Evolutionary conservation across 2,329 filamentous ascomycete species (phyloP).

Genomic region (Claviceps sp.): DNA sequence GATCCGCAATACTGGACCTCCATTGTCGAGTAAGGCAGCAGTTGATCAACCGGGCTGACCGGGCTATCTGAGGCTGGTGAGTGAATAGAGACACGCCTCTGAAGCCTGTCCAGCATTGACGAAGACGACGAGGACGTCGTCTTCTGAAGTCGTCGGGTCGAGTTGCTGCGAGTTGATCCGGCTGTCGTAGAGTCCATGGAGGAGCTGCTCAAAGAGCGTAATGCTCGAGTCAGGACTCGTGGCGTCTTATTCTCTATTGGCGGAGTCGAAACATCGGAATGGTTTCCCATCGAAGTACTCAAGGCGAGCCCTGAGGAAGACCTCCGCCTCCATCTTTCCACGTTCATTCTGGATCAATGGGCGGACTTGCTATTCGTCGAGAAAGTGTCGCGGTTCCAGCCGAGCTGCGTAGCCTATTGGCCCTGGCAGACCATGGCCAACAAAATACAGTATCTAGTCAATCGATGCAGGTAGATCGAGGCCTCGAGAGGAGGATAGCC

Average conservation of each 20-base stretch:
- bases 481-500: background rate
- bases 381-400: background rate
- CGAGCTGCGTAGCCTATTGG: background rate
- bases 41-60: constrained; percentile 16
- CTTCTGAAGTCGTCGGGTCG: constrained; percentile 23
- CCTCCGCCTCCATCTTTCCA: constrained; percentile 23
- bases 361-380: background rate
- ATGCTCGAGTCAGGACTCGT: constrained; percentile 21
- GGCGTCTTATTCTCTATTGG: constrained; percentile 21
- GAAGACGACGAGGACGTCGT: constrained; percentile 23
- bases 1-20: constrained; percentile 30
- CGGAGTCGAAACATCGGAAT: constrained; percentile 10
- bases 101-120: constrained; percentile 28
- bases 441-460: background rate
- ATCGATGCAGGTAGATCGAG: background rate
- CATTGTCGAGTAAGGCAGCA: constrained; percentile 21
- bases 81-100: constrained; percentile 26
- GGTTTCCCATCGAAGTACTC: constrained; percentile 9
- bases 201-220: constrained; percentile 27
- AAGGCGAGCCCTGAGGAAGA: constrained; percentile 18
- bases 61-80: constrained; percentile 20
- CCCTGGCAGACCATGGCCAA: constrained; percentile 5
- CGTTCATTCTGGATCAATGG: constrained; percentile 13
- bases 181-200: constrained; percentile 26
- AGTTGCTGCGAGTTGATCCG: constrained; percentile 17